Base-by-base conservation (phyloP, 345 rosid species). In the Arabidopsis arenosa region DNA sequence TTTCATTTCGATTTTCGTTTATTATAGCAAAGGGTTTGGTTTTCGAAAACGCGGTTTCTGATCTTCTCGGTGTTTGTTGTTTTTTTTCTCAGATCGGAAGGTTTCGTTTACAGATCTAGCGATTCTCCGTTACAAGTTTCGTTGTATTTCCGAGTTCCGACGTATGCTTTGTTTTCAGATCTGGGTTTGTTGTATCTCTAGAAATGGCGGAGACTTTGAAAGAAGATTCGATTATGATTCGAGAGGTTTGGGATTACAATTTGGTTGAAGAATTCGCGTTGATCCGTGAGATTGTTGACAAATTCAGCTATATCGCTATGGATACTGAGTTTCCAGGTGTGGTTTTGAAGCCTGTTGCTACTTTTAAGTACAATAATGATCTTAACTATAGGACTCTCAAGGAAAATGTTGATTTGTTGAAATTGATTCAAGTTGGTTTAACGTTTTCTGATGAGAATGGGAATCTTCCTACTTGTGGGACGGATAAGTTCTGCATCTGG, bases 301-400 rank as follows among this genome's bases (percentile, higher is more conserved):
- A 57, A 23, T 88, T 17, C 76, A 84, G 68, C 53, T 86, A 84
- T 62, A 81, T 92, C 0, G 97, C 97, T 0, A 92, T 92, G 97
- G 97, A 92, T 82, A 88, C 97, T 2, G 97, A 92, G 88, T 92
- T 92, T 79, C 97, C 97, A 0, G 97, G 97, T 7, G 97, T 92
- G 0, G 97, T 92, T 43, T 63, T 83, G 28, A 93, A 94, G 1
- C 97, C 97, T 0, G 88, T 92, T 0, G 94, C 91, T 23, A 82
- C 81, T 68, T 92, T 90, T 47, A 92, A 90, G 88, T 82, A 87
- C 68, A 90, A 90, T n/a, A 90, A 73, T 33, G 97, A 92, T 14
- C 88, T 82, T 23, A 90, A 92, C 79, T 92, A 92, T 54, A 86
- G 79, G 28, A 92, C 96, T 23, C 76, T 92, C 81, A 92, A 92